Conservation (phyloP, 2,329 filamentous ascomycete species). For the Pseudocercospora pini-densiflorae region DNA sequence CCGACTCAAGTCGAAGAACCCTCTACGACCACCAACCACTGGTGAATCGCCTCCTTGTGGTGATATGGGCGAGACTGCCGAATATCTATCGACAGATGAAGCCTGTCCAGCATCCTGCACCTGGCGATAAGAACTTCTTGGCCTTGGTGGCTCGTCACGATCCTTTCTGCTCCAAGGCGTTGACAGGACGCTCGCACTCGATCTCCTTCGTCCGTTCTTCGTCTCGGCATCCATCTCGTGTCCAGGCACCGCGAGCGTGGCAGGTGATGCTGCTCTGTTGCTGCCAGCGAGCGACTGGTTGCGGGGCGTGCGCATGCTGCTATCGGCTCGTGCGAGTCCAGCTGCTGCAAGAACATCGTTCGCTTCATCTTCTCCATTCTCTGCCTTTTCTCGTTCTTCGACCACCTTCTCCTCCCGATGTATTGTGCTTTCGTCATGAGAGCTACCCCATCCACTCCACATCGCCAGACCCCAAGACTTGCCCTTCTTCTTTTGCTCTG, state of each 20-base stretch:
- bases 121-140: conserved; percentile 30
- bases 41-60: conserved; percentile 1
- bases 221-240: conserved; percentile 18
- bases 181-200: conserved; percentile 29
- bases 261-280: not conserved
- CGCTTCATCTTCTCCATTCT: conserved; percentile 1
- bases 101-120: conserved; percentile 34
- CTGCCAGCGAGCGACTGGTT: not conserved
- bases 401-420: conserved; percentile 59
- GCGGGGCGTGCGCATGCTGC: not conserved
- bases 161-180: conserved; percentile 24
- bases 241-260: conserved; percentile 18
- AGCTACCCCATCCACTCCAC: conserved; percentile 88
- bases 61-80: conserved; percentile 13
- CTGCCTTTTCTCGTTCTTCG: conserved; percentile 19
- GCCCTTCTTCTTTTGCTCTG: conserved; percentile 38
- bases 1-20: conserved; percentile 24
- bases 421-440: conserved; percentile 82
- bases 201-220: conserved; percentile 28
- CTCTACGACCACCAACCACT: conserved; percentile 14
- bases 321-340: conserved; percentile 8
- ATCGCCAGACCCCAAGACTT: conserved; percentile 74
- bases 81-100: conserved; percentile 12
- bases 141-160: conserved; percentile 19
- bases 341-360: conserved; percentile 15